phyloP scores from a whole-genome alignment of 768 basidiomycete genomes.

The Paxillus ammoniavirescens region DNA sequence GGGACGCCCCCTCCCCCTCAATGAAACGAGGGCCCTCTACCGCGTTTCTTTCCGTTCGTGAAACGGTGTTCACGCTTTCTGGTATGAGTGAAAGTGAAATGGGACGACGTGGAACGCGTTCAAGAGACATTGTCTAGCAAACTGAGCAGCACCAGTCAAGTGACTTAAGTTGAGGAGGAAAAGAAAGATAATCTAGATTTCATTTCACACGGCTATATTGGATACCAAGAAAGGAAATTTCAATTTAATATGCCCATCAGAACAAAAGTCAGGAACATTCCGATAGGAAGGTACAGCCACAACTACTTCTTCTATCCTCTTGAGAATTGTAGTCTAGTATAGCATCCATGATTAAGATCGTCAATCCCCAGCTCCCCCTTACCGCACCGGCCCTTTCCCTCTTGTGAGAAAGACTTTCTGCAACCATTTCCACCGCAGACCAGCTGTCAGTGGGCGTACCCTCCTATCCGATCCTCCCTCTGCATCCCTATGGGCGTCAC shows the following conservation, averaged over 20 bases:
- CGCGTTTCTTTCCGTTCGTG: background rate
- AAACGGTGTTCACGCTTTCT: background rate
- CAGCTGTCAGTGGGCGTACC: background rate
- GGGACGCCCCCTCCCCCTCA: background rate
- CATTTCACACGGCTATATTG: constrained; percentile 4
- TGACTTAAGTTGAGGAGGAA: no score
- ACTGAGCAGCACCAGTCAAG: no score
- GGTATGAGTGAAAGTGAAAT: background rate
- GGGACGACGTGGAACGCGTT: background rate
- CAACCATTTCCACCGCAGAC: constrained; percentile 30
- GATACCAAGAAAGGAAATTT: background rate
- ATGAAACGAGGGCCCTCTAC: no score
- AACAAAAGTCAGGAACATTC: no score
- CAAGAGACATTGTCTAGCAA: no score
- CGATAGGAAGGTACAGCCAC: no score
- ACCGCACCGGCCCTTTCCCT: background rate
- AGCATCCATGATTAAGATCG: no score
- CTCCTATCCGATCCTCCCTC: background rate
- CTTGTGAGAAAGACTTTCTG: constrained; percentile 13
- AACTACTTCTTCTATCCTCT: no score
- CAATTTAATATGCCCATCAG: no score
- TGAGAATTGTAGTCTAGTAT: no score
- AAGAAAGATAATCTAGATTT: constrained; percentile 4
- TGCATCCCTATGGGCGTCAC: background rate
- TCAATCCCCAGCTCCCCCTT: background rate